Conservation (phyloP, 192 early-diverging fungal genomes). For the Entomortierella parvispora region DNA sequence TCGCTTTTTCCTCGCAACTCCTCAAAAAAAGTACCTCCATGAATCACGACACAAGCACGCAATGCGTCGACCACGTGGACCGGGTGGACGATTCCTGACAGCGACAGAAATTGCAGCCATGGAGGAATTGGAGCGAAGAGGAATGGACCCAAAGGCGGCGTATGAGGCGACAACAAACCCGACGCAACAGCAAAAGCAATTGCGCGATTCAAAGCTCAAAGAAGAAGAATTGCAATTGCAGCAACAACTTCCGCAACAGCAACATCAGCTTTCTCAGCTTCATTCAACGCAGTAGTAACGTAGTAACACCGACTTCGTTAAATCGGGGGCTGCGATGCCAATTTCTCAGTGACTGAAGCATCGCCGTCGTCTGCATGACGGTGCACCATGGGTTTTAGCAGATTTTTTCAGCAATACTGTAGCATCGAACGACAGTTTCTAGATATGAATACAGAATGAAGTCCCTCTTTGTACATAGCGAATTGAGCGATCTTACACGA, state of each 20-base stretch:
- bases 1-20: background rate
- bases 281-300: no score
- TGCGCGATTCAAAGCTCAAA: conserved; percentile 20
- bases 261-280: background rate
- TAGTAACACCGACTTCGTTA: no score
- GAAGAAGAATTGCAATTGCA: conserved; percentile 35
- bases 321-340: no score
- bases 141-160: background rate
- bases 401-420: no score
- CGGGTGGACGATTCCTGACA: conserved; percentile 94
- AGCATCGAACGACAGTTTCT: no score
- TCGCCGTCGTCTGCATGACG: no score
- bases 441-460: no score
- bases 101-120: conserved; percentile 47
- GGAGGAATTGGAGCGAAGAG: conserved; percentile 16
- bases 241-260: conserved; percentile 10
- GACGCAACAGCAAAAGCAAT: conserved; percentile 5
- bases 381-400: no score
- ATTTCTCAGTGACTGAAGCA: no score
- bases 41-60: conserved; percentile 97
- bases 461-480: no score
- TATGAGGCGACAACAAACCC: background rate
- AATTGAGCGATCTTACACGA: no score
- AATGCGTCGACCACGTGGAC: conserved; percentile 94
- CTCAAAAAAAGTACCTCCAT: conserved; percentile 82